A percentile compares a stretch with the other conserved stretches of the same genome.
Conservation (phyloP, 2,329 filamentous ascomycete species). For the Neofusicoccum umdonicola region DNA sequence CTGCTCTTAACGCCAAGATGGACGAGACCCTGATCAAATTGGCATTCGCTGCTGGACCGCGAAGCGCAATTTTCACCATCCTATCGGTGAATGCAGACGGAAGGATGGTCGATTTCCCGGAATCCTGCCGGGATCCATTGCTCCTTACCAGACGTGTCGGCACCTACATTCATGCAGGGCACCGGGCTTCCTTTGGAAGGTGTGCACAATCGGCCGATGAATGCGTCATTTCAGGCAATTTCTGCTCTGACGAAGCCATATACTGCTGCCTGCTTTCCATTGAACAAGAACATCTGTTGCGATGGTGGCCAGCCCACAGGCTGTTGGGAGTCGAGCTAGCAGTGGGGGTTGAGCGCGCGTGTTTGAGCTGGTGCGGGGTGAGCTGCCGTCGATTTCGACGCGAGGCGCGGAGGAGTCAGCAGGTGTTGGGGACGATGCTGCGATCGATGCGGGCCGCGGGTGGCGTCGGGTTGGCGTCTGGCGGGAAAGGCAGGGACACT, state of each 20-base stretch:
- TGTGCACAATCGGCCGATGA: not conserved
- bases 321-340: not conserved
- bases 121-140: slow-evolving; percentile 11
- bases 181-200: not conserved
- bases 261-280: not conserved
- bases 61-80: slow-evolving; percentile 17
- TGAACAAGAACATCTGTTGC: not conserved
- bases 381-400: not conserved
- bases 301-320: not conserved
- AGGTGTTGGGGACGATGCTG: no score
- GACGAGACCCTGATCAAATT: slow-evolving; percentile 17
- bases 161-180: not conserved
- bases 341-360: no score
- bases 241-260: slow-evolving; percentile 1
- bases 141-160: not conserved
- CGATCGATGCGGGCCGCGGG: no score
- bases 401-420: not conserved
- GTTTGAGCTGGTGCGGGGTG: no score
- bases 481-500: no score
- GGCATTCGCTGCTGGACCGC: not conserved
- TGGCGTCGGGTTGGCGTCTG: no score
- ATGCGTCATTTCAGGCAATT: no score
- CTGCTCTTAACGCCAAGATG: slow-evolving; percentile 10
- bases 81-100: not conserved
- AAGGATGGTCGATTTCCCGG: not conserved